phyloP scores from a whole-genome alignment of 2,329 filamentous ascomycete genomes.

The Fusarium sp. region DNA sequence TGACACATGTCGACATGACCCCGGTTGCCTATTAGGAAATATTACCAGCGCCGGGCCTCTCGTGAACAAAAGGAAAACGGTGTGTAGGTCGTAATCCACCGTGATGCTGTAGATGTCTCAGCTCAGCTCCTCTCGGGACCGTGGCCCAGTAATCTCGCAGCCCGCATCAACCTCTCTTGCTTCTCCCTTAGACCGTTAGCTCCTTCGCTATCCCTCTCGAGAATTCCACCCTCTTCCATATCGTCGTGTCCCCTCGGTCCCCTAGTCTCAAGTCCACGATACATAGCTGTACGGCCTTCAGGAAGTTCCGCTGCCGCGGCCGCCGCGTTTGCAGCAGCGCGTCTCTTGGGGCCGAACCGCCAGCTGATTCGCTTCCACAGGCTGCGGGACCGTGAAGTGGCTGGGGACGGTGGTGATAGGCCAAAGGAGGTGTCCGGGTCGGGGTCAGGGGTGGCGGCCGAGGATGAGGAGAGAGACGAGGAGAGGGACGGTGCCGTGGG shows the following conservation, averaged over 20 bases:
- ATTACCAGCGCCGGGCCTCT: constrained; percentile 33
- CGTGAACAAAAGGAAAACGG: constrained; percentile 21
- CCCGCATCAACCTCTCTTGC: constrained; percentile 56
- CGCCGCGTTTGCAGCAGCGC: constrained; percentile 31
- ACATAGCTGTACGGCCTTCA: constrained; percentile 52
- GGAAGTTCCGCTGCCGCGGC: constrained; percentile 40
- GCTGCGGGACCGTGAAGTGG: constrained; percentile 31
- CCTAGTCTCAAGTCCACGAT: constrained; percentile 44
- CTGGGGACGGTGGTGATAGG: constrained; percentile 28
- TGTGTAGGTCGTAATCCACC: background rate
- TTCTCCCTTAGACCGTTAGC: constrained; percentile 50
- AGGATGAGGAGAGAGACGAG: constrained; percentile 50
- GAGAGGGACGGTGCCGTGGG: constrained; percentile 47
- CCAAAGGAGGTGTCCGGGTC: constrained; percentile 29
- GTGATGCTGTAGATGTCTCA: constrained; percentile 7
- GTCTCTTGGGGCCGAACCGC: constrained; percentile 41
- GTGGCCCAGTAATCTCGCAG: constrained; percentile 53
- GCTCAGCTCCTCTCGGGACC: constrained; percentile 33
- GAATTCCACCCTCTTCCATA: constrained; percentile 37
- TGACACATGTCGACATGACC: constrained; percentile 46
- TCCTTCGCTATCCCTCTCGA: constrained; percentile 43
- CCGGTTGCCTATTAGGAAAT: constrained; percentile 39
- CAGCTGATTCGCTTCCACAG: constrained; percentile 47
- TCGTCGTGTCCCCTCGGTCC: constrained; percentile 34
- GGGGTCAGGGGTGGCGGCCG: constrained; percentile 37